Conservation (phyloP, 1,139 yeast species). For the Kodamaea sp. region DNA sequence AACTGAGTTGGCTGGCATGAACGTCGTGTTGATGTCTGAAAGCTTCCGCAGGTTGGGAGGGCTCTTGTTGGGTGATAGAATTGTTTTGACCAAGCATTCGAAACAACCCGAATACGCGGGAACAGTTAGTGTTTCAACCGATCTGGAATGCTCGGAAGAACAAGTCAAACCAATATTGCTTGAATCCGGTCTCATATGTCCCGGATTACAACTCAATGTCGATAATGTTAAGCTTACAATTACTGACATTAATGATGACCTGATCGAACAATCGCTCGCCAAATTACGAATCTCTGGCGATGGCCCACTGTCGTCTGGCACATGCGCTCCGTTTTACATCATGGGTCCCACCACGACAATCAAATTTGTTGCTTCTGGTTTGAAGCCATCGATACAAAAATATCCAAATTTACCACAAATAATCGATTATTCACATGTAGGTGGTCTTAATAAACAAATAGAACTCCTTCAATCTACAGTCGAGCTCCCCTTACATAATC, state of each 20-base stretch:
- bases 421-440: conserved; percentile 53
- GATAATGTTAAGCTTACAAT: conserved; percentile 11
- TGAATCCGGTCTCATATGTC: conserved; percentile 53
- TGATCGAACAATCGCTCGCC: conserved; percentile 21
- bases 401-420: conserved; percentile 42
- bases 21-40: conserved; percentile 52
- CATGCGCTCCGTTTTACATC: conserved; percentile 45
- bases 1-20: conserved; percentile 36
- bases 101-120: conserved; percentile 52
- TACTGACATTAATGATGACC: conserved; percentile 22
- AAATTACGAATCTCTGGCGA: conserved; percentile 14
- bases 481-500: conserved; percentile 76
- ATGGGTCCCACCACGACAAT: conserved; percentile 17
- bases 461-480: conserved; percentile 60
- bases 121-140: conserved; percentile 15
- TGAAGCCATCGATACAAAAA: conserved; percentile 15
- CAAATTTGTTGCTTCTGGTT: conserved; percentile 11
- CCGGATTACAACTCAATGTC: conserved; percentile 40
- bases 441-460: conserved; percentile 74
- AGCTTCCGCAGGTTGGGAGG: conserved; percentile 52
- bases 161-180: conserved; percentile 24
- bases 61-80: conserved; percentile 69
- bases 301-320: conserved; percentile 10
- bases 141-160: conserved; percentile 5
- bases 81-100: conserved; percentile 43